A percentile compares a stretch with the other conserved stretches of the same genome.
Conservation (phyloP, 441 rosid genomes). For the Eutrema salsugineum region DNA sequence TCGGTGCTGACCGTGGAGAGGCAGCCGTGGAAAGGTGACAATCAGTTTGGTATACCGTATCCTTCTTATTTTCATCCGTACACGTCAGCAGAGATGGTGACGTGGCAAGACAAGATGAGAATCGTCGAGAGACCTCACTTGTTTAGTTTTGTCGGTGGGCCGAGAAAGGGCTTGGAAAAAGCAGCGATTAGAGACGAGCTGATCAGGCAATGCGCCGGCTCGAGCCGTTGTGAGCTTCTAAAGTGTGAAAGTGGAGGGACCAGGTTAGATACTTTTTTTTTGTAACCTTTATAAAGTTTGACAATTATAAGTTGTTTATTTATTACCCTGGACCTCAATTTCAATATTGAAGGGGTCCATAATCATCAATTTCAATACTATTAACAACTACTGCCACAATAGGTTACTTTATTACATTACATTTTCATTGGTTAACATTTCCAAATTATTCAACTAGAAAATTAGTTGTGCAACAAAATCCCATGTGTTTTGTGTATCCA, state of each 20-base stretch:
- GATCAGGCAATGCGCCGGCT: slow-evolving; percentile 47
- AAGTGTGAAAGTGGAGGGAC: slow-evolving; percentile 40
- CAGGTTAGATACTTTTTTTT: slow-evolving; percentile 12
- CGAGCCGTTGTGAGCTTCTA: slow-evolving; percentile 48
- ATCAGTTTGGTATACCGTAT: slow-evolving; percentile 67
- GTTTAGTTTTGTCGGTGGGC: slow-evolving; percentile 69
- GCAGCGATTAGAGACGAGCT: slow-evolving; percentile 49
- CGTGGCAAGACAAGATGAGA: slow-evolving; percentile 52
- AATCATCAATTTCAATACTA: neutral
- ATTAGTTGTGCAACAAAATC: neutral
- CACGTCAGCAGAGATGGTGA: slow-evolving; percentile 33
- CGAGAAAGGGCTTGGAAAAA: slow-evolving; percentile 34
- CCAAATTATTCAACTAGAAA: neutral
- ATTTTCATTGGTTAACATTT: neutral
- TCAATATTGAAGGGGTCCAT: slow-evolving; percentile 8
- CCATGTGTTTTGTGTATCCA: neutral
- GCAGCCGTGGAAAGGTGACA: slow-evolving; percentile 43
- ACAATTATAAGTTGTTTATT: neutral
- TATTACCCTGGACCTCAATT: neutral
- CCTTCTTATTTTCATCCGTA: slow-evolving; percentile 75
- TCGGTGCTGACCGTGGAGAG: slow-evolving; percentile 59
- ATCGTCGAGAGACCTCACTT: slow-evolving; percentile 33
- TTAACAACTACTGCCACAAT: slow-evolving; percentile 5
- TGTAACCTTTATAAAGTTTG: neutral
- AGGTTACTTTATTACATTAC: neutral